Base-by-base conservation (phyloP, 2,329 filamentous ascomycete species). In the Aschersonia sp. region DNA sequence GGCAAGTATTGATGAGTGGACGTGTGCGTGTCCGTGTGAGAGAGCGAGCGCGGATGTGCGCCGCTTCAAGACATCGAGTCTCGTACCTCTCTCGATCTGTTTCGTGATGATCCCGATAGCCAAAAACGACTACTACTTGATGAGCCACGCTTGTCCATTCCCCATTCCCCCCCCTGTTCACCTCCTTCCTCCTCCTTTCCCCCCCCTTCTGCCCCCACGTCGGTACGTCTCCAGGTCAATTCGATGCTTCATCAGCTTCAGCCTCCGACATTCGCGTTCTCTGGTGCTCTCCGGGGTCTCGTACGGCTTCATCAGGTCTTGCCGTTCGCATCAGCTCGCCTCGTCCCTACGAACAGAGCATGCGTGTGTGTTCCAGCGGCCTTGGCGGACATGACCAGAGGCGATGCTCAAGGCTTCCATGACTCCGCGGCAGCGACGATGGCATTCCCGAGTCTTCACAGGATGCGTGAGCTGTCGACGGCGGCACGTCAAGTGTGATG, bases 371-470 rank as follows among this genome's bases (percentile, higher is more conserved):
- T 32, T 29, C 5, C 32, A 31, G 35, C 38, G 45, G 40, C 9
- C 31, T 28, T 30, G 41, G 40, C 20, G 20, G 48, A 41, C n/a
- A 44, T 48, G 48, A 50, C 40, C 32, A 43, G 38, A 48, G 46
- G 48, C 50, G 31, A 50, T 50, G 50, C 46, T 47, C 46, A 52
- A 48, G 50, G 30, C 40, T 41, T 30, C 38, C 9, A 45, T 46
- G 9, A 44, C 51, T 3, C 30, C 46, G 44, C 51, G 53, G 9
- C 53, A 53, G 35, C 49, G 51, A 29, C 50, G 47, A 55, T 67
- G 64, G 64, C 64, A 66, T 53, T 64, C 65, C 44, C 62, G 64
- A 32, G 63, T 63, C 6, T 67, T 67, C 47, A 67, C 64, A 1
- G 64, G 65, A 7, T 67, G 65, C 48, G 61, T 61, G 35, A 66